Percentiles rank a stretch among this genome's conserved stretches.
These are phyloP conservation scores for Pseudogymnoascus sp. DNA, from an alignment of 2,329 filamentous ascomycete genomes.

Conservation along the genomic window DNA sequence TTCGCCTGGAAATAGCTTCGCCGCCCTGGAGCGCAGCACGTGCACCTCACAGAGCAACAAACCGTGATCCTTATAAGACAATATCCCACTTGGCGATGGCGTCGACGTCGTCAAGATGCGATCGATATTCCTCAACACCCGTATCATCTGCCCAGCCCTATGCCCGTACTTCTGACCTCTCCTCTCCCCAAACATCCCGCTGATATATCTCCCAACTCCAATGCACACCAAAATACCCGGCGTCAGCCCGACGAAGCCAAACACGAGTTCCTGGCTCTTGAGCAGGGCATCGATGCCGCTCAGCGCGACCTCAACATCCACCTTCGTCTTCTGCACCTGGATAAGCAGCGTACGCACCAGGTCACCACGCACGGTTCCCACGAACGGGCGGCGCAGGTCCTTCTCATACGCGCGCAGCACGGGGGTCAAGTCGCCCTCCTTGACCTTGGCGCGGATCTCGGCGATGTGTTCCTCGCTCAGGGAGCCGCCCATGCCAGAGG, in stretches of 20 bases:
- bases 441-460: constrained; percentile 69
- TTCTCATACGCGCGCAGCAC: constrained; percentile 87
- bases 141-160: constrained; percentile 61
- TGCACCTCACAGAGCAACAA: constrained; percentile 85
- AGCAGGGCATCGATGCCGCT: constrained; percentile 89
- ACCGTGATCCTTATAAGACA: constrained; percentile 89
- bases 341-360: constrained; percentile 85
- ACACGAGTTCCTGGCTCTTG: constrained; percentile 93
- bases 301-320: constrained; percentile 93
- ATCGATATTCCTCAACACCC: constrained; percentile 81
- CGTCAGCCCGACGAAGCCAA: constrained; percentile 92
- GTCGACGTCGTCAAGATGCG: constrained; percentile 63
- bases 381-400: constrained; percentile 73
- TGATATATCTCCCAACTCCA: constrained; percentile 64
- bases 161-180: constrained; percentile 57
- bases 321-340: constrained; percentile 97
- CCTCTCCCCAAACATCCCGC: constrained; percentile 59
- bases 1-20: constrained; percentile 60
- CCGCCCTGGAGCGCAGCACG: constrained; percentile 62
- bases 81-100: constrained; percentile 63
- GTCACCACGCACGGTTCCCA: constrained; percentile 76
- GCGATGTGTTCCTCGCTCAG: constrained; percentile 63
- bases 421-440: constrained; percentile 86
- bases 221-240: constrained; percentile 85
- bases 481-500: constrained; percentile 40